A percentile compares a stretch with the other conserved stretches of the same genome.
phyloP scores from a whole-genome alignment of 331 rosid genomes.

The Erythrophleum ivorense region DNA sequence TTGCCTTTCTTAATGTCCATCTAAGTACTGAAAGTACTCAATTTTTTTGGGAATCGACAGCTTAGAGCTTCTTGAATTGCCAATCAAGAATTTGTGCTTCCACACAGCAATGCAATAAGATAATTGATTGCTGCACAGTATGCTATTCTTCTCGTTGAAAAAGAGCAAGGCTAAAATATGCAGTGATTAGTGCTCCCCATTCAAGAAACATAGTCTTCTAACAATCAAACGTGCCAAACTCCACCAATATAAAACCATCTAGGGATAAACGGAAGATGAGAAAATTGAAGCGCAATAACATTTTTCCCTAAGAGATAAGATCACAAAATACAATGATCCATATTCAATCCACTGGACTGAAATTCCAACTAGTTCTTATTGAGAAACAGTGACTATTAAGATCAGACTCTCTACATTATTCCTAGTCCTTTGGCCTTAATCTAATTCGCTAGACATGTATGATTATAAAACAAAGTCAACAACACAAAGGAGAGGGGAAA shows the following conservation, averaged over 20 bases:
- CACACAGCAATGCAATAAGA: neutral
- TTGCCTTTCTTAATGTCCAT: neutral
- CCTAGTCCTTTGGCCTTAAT: neutral
- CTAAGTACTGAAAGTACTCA: neutral
- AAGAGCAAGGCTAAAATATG: neutral
- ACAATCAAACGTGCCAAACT: neutral
- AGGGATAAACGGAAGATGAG: neutral
- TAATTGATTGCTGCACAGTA: neutral
- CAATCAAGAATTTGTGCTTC: neutral
- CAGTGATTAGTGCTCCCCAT: neutral
- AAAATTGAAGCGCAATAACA: neutral
- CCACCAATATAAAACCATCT: neutral
- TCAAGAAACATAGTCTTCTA: neutral
- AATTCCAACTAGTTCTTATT: constrained; percentile 4
- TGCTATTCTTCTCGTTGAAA: neutral
- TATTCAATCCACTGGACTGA: constrained; percentile 2
- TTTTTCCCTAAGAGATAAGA: neutral
- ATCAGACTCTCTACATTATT: neutral
- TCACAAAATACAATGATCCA: constrained; percentile 19
- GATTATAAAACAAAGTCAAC: neutral
- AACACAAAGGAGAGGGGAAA: neutral
- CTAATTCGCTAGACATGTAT: neutral
- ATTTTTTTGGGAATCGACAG: neutral
- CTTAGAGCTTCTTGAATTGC: neutral
- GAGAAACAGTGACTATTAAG: constrained; percentile 1